Conservation (phyloP, 2,329 filamentous ascomycete genomes). For the Parastagonospora avenae region DNA sequence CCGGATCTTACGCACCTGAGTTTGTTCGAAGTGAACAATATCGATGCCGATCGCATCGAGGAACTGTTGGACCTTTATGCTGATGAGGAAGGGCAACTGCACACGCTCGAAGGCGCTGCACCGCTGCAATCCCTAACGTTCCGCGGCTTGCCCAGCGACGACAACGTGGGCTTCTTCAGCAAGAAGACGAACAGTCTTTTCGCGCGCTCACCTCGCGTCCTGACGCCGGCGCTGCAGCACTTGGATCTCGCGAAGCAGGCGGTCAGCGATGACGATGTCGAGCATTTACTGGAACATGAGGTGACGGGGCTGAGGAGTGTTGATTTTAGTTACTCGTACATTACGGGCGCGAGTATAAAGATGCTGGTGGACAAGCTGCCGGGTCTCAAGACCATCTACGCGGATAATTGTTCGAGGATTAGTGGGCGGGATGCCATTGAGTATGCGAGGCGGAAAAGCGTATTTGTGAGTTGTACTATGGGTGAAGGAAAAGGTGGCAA, state of each 20-base stretch:
- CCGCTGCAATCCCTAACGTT: conserved; percentile 10
- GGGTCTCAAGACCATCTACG: conserved; percentile 34
- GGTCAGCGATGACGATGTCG: conserved; percentile 39
- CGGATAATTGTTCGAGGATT: conserved; percentile 44
- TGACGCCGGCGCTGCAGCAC: conserved; percentile 21
- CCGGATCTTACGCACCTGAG: conserved; percentile 24
- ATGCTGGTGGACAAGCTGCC: conserved; percentile 37
- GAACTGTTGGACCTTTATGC: conserved; percentile 15
- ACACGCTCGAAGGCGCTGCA: background rate
- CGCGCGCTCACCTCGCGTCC: conserved; percentile 24
- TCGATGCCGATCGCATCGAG: conserved; percentile 10
- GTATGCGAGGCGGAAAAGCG: conserved; percentile 46
- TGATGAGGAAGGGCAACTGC: background rate
- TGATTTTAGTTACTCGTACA: conserved; percentile 43
- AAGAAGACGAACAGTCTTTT: conserved; percentile 9
- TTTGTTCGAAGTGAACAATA: conserved; percentile 12
- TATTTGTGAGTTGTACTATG: conserved; percentile 26
- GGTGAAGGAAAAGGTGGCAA: conserved; percentile 21
- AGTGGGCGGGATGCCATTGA: conserved; percentile 47
- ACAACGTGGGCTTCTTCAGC: conserved; percentile 8
- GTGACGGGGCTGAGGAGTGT: conserved; percentile 29
- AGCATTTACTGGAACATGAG: conserved; percentile 23
- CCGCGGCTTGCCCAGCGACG: conserved; percentile 2
- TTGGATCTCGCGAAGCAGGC: conserved; percentile 22
- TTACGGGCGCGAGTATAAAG: conserved; percentile 51